Conservation (phyloP, 2,329 filamentous ascomycete species). For the Diatrype stigma region DNA sequence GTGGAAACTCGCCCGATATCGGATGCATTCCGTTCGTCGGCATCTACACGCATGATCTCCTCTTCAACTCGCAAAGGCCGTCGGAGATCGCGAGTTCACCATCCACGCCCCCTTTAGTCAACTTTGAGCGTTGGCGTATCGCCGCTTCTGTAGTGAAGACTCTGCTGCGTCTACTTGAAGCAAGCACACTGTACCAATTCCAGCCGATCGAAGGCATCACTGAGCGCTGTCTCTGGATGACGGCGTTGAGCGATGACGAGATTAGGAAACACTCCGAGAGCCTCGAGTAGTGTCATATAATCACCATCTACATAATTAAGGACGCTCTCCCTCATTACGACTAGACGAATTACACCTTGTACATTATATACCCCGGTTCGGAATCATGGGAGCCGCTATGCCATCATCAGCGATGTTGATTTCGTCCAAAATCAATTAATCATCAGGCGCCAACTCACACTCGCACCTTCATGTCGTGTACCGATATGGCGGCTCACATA, state of each 20-base stretch:
- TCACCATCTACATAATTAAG: not conserved
- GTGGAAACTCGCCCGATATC: slow-evolving; percentile 49
- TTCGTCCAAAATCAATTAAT: not conserved
- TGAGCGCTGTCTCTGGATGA: slow-evolving; percentile 81
- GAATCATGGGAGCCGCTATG: not conserved
- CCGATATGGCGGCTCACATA: not conserved
- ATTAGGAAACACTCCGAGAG: slow-evolving; percentile 54
- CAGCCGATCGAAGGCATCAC: slow-evolving; percentile 72
- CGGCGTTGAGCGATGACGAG: slow-evolving; percentile 70
- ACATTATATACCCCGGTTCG: slow-evolving; percentile 8
- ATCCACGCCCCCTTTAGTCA: slow-evolving; percentile 65
- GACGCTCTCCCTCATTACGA: not conserved
- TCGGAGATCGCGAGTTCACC: slow-evolving; percentile 68
- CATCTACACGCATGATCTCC: slow-evolving; percentile 77
- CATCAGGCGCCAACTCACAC: not conserved
- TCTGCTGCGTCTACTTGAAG: slow-evolving; percentile 71
- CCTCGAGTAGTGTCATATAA: slow-evolving; percentile 35
- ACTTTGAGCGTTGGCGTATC: slow-evolving; percentile 77
- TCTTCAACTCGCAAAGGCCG: slow-evolving; percentile 77
- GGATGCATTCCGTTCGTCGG: slow-evolving; percentile 83
- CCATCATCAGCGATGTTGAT: not conserved
- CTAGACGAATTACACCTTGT: slow-evolving; percentile 13
- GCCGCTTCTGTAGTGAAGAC: slow-evolving; percentile 77
- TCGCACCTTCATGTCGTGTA: not conserved
- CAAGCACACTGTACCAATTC: slow-evolving; percentile 70